phyloP scores from a whole-genome alignment of 2,329 filamentous ascomycete species.

The Sarocladiaceae sp. region DNA sequence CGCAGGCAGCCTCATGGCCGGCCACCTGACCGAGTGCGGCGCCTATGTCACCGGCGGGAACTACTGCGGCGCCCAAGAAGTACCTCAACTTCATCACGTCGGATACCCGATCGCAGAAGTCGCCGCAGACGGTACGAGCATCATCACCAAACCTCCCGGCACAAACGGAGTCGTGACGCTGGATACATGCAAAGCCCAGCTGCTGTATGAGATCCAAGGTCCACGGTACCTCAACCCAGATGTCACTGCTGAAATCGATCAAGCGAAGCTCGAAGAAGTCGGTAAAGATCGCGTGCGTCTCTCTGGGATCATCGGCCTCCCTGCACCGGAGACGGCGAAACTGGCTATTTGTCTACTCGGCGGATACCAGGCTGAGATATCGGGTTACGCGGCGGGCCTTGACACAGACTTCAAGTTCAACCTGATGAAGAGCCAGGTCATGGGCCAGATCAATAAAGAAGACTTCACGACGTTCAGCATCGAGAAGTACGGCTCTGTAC shows the following conservation, averaged over 20 bases:
- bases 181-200: slow-evolving; percentile 26
- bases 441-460: slow-evolving; percentile 14
- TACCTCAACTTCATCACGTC: slow-evolving; percentile 16
- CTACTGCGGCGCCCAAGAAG: slow-evolving; percentile 34
- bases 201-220: slow-evolving; percentile 37
- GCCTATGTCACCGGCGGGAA: slow-evolving; percentile 46
- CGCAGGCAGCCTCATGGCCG: slow-evolving; percentile 40
- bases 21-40: slow-evolving; percentile 45
- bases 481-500: slow-evolving; percentile 21
- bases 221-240: slow-evolving; percentile 34
- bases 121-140: slow-evolving; percentile 18
- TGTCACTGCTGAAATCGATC: slow-evolving; percentile 29
- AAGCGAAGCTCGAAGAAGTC: slow-evolving; percentile 28
- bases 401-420: slow-evolving; percentile 22
- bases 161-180: slow-evolving; percentile 25
- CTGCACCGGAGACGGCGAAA: slow-evolving; percentile 33
- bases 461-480: slow-evolving; percentile 23
- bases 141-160: slow-evolving; percentile 26
- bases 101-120: slow-evolving; percentile 27
- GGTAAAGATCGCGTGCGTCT: slow-evolving; percentile 20
- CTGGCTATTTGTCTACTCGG: slow-evolving; percentile 30
- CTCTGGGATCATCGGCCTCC: slow-evolving; percentile 29
- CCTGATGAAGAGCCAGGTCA: slow-evolving; percentile 21
- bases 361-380: slow-evolving; percentile 30
- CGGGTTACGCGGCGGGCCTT: slow-evolving; percentile 16